Percentiles rank a stretch among this genome's conserved stretches.
Conservation (phyloP, 371 early-diverging fungal species). For the Chytridium lagenaria region DNA sequence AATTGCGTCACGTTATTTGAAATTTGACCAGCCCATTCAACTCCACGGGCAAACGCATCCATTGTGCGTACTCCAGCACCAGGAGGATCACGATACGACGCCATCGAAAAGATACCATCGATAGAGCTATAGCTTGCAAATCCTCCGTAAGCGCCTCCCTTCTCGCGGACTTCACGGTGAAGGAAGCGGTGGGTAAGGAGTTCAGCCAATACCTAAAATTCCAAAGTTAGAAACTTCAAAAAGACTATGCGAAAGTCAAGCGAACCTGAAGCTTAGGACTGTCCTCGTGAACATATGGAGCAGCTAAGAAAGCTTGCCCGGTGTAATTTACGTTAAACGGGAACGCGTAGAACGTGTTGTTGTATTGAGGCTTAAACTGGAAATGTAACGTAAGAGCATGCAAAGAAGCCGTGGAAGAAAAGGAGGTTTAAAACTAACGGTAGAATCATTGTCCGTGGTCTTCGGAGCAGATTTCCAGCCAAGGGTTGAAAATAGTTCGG, state of each 20-base stretch:
- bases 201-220: constrained; percentile 68
- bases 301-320: constrained; percentile 72
- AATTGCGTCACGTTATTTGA: constrained; percentile 36
- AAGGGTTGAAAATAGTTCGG: constrained; percentile 9
- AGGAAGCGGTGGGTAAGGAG: constrained; percentile 83
- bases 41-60: constrained; percentile 67
- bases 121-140: constrained; percentile 77
- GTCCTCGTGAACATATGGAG: constrained; percentile 85
- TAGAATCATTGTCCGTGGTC: background rate
- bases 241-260: background rate
- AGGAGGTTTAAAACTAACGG: background rate
- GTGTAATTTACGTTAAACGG: constrained; percentile 90
- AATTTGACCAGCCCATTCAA: constrained; percentile 70
- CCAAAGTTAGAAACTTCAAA: background rate
- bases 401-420: background rate
- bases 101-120: constrained; percentile 85
- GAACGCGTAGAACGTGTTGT: constrained; percentile 60
- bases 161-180: constrained; percentile 94
- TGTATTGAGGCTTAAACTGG: constrained; percentile 28
- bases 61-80: constrained; percentile 68
- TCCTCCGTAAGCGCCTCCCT: constrained; percentile 96
- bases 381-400: no score
- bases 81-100: constrained; percentile 92
- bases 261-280: constrained; percentile 70
- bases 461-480: constrained; percentile 18